Conservation (phyloP, 805 yeast species). For the Sugiyamaella floridensis region DNA sequence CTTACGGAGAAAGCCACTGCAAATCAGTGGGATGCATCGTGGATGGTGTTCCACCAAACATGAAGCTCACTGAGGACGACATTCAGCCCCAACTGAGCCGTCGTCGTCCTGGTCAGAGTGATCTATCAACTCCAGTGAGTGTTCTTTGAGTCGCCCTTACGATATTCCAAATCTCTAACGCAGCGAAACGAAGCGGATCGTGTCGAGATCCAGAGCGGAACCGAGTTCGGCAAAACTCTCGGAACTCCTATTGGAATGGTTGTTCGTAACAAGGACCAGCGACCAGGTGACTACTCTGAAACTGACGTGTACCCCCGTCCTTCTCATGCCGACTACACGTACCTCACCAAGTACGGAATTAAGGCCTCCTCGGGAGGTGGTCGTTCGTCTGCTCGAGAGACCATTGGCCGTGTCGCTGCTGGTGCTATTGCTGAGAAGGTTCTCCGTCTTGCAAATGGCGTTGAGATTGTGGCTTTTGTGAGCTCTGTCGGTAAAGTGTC, state of each 20-base stretch:
- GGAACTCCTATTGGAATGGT: constrained; percentile 96
- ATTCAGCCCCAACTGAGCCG: constrained; percentile 93
- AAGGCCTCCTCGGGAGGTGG: constrained; percentile 98
- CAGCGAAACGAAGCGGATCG: constrained; percentile 81
- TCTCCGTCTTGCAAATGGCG: constrained; percentile 63
- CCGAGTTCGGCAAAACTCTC: constrained; percentile 81
- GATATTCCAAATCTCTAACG: not conserved
- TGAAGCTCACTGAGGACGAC: constrained; percentile 76
- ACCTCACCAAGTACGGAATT: constrained; percentile 80
- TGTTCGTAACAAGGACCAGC: constrained; percentile 88
- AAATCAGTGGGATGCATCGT: constrained; percentile 96
- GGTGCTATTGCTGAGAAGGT: constrained; percentile 97
- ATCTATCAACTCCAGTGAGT: constrained; percentile 68
- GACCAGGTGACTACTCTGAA: constrained; percentile 93
- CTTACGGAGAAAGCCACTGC: constrained; percentile 98
- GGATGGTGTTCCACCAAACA: constrained; percentile 96
- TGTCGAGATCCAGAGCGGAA: constrained; percentile 91
- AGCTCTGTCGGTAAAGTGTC: constrained; percentile 80
- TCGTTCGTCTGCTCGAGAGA: constrained; percentile 93
- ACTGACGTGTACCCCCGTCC: constrained; percentile 96
- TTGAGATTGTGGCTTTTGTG: constrained; percentile 95
- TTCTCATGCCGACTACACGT: constrained; percentile 95
- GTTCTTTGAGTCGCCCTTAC: constrained; percentile 16
- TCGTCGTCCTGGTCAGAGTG: constrained; percentile 96
- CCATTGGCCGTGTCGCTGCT: constrained; percentile 98